phyloP scores from a whole-genome alignment of 768 basidiomycete species.

The Cantharellus anzutake region DNA sequence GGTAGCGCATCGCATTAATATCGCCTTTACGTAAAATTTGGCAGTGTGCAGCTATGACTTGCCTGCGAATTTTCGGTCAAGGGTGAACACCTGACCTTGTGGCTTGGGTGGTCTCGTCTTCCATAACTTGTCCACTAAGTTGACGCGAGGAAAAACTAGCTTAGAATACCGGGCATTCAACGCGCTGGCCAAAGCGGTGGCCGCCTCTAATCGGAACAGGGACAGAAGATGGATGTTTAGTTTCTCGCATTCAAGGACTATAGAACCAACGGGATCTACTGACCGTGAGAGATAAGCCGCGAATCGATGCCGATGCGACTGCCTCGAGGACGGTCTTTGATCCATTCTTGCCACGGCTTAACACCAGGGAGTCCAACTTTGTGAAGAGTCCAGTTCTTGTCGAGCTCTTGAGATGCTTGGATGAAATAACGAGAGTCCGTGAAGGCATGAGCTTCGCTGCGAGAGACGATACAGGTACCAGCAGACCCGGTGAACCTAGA shows the following conservation, averaged over 20 bases:
- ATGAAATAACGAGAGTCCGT: conserved; percentile 73
- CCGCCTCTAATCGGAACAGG: conserved; percentile 25
- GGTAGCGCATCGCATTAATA: not conserved
- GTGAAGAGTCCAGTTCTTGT: conserved; percentile 54
- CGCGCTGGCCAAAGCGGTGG: conserved; percentile 36
- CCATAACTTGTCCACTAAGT: conserved; percentile 55
- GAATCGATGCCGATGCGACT: conserved; percentile 63
- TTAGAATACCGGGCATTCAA: conserved; percentile 37
- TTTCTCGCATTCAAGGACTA: not conserved
- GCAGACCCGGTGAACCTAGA: conserved; percentile 43
- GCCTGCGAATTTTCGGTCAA: conserved; percentile 53
- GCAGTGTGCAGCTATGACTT: conserved; percentile 6
- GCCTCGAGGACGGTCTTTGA: conserved; percentile 5
- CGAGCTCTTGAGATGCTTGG: conserved; percentile 52
- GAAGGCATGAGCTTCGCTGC: conserved; percentile 44
- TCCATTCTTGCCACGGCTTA: conserved; percentile 5
- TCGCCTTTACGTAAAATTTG: not conserved
- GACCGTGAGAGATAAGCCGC: conserved; percentile 50
- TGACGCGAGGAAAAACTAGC: conserved; percentile 64
- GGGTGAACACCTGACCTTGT: conserved; percentile 42
- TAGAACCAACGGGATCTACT: not conserved
- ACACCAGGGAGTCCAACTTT: conserved; percentile 29
- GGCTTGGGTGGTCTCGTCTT: conserved; percentile 54
- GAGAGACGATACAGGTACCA: conserved; percentile 53
- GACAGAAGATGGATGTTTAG: not conserved